Conservation (phyloP, 768 basidiomycete genomes). For the Rhodotorula sphaerocarpa region DNA sequence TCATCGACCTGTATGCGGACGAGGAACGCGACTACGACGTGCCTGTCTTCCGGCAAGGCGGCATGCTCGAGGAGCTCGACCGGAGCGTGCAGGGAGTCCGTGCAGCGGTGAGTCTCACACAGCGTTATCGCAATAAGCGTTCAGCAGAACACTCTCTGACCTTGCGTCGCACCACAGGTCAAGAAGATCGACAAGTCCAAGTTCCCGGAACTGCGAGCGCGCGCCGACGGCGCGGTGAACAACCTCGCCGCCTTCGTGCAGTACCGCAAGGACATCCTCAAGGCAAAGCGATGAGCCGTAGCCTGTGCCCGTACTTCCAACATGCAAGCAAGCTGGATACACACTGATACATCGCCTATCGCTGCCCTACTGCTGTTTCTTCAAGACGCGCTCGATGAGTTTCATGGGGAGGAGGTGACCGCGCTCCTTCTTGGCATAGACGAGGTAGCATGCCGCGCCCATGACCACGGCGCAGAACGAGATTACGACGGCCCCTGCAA, state of each 20-base stretch:
- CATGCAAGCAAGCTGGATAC: background rate
- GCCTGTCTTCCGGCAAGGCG: conserved; percentile 41
- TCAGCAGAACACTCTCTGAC: background rate
- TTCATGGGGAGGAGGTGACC: conserved; percentile 39
- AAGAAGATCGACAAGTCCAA: conserved; percentile 46
- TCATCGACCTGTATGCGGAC: conserved; percentile 49
- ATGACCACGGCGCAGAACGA: conserved; percentile 43
- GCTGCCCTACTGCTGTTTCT: background rate
- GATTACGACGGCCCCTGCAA: conserved; percentile 43
- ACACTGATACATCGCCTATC: background rate
- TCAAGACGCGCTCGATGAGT: conserved; percentile 12
- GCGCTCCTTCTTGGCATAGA: conserved; percentile 35
- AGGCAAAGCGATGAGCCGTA: background rate
- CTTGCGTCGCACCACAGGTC: conserved; percentile 35
- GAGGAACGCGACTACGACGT: conserved; percentile 44
- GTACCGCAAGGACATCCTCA: conserved; percentile 41
- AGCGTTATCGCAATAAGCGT: background rate
- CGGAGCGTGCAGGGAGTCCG: conserved; percentile 40
- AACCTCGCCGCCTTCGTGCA: conserved; percentile 47
- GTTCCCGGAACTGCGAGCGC: conserved; percentile 41
- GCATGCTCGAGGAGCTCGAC: conserved; percentile 41
- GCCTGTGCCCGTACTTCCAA: background rate
- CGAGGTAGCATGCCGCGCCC: conserved; percentile 34
- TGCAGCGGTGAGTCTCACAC: conserved; percentile 42
- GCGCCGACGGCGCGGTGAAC: conserved; percentile 46